These are phyloP conservation scores for Porphyra umbilicalis DNA, from an alignment of 31 red algal species.

Conservation along the genomic window DNA sequence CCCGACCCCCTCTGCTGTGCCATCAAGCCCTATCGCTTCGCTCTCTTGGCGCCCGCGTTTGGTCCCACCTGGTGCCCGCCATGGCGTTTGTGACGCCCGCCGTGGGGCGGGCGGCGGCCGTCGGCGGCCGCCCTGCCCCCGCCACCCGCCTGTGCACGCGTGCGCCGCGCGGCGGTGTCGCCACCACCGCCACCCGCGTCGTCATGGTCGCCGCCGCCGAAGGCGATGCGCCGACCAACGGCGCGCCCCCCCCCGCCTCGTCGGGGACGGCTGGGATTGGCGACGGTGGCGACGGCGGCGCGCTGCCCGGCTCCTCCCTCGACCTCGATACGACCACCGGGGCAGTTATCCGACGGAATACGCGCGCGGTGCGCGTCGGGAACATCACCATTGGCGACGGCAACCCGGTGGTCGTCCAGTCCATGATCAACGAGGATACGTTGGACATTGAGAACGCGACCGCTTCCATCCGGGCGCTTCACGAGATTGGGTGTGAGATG, in stretches of 20 bases:
- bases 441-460: slow-evolving; percentile 66
- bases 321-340: slow-evolving; percentile 73
- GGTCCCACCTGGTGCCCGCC: no score
- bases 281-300: not conserved
- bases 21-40: no score
- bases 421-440: slow-evolving; percentile 99
- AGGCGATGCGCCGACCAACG: not conserved
- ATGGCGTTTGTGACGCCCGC: slow-evolving; percentile 1
- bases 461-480: slow-evolving; percentile 53
- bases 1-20: no score
- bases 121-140: not conserved
- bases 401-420: slow-evolving; percentile 93
- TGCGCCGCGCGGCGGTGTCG: not conserved
- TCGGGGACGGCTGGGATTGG: not conserved
- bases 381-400: slow-evolving; percentile 81
- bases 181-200: not conserved
- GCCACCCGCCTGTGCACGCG: not conserved
- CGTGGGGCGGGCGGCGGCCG: not conserved
- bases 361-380: slow-evolving; percentile 86
- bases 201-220: not conserved
- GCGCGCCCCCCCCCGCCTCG: not conserved
- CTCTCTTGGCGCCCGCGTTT: no score
- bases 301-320: not conserved
- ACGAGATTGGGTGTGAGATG: slow-evolving; percentile 97
- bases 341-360: slow-evolving; percentile 72